Evolutionary conservation across 2,329 filamentous ascomycete genomes (phyloP).

Genomic region (Chrysosporium keratinophilum): DNA sequence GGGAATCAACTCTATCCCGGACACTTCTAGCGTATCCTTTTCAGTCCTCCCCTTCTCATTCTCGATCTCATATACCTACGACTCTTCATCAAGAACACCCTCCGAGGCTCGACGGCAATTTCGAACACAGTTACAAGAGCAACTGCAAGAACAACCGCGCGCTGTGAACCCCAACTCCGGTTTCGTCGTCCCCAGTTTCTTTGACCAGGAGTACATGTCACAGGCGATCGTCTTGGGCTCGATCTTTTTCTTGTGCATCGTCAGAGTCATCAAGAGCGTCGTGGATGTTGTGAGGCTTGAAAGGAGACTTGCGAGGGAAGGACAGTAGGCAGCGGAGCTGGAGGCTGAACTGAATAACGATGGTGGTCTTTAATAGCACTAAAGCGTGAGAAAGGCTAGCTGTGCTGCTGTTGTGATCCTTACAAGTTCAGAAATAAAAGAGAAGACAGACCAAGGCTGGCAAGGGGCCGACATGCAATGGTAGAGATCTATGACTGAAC

Average conservation of each 20-base stretch:
- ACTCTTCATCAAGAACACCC: background rate
- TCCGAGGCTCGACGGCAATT: background rate
- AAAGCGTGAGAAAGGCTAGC: too few relatives aligned
- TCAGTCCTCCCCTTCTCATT: conserved; percentile 29
- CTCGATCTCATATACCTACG: conserved; percentile 22
- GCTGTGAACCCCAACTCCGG: background rate
- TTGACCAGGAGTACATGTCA: conserved; percentile 7
- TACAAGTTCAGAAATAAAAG: too few relatives aligned
- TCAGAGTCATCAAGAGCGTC: conserved; percentile 11
- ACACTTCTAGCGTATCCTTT: conserved; percentile 22
- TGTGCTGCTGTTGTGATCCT: too few relatives aligned
- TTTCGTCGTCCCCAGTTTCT: conserved; percentile 8
- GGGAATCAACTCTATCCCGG: background rate
- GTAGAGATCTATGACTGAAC: too few relatives aligned
- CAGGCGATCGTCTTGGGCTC: conserved; percentile 9
- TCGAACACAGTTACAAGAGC: background rate
- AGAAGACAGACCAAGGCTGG: too few relatives aligned
- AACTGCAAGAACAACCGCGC: background rate
- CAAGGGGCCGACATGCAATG: too few relatives aligned
- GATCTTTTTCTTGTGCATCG: conserved; percentile 9
- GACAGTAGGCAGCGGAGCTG: background rate
- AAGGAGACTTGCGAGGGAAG: background rate
- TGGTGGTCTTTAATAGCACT: background rate
- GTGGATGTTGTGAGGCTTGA: conserved; percentile 9
- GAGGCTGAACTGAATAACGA: background rate